Evolutionary conservation across 192 early-diverging fungal genomes (phyloP).

Genomic region (Podila epicladia): DNA sequence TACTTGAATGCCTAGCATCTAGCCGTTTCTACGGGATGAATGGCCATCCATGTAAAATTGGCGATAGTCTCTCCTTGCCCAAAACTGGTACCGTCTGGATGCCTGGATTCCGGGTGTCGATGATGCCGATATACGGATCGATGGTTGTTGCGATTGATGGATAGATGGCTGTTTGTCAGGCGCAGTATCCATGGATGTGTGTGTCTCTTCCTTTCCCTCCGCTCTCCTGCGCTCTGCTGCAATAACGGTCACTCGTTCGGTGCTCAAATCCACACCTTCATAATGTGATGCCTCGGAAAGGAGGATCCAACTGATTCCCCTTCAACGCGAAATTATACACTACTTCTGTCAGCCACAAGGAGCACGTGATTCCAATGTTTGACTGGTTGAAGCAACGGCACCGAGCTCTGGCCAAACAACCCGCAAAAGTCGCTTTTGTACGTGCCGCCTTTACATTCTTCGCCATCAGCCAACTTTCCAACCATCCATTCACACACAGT

Average conservation of each 20-base stretch:
- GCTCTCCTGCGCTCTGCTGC: background rate
- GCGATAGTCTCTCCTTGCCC: conserved; percentile 22
- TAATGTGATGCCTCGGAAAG: conserved; percentile 7
- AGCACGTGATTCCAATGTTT: too few species aligned
- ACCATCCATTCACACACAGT: background rate
- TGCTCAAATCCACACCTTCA: conserved; percentile 7
- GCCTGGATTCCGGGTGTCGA: background rate
- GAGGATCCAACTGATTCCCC: background rate
- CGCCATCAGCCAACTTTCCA: background rate
- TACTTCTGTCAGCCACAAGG: too few species aligned
- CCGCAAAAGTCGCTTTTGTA: too few species aligned
- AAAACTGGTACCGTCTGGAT: background rate
- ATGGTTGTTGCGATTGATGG: conserved; percentile 15
- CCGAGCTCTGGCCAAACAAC: too few species aligned
- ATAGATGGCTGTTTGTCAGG: conserved; percentile 23
- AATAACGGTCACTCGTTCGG: conserved; percentile 3
- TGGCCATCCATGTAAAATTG: conserved; percentile 4
- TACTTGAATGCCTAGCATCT: background rate
- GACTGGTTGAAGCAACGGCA: too few species aligned
- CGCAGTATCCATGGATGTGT: background rate
- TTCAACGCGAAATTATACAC: background rate
- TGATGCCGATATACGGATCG: conserved; percentile 10
- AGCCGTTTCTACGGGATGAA: background rate
- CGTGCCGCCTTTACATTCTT: background rate
- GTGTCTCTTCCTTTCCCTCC: background rate